Conservation (phyloP, 192 early-diverging fungal genomes). For the Coemansia sp. region DNA sequence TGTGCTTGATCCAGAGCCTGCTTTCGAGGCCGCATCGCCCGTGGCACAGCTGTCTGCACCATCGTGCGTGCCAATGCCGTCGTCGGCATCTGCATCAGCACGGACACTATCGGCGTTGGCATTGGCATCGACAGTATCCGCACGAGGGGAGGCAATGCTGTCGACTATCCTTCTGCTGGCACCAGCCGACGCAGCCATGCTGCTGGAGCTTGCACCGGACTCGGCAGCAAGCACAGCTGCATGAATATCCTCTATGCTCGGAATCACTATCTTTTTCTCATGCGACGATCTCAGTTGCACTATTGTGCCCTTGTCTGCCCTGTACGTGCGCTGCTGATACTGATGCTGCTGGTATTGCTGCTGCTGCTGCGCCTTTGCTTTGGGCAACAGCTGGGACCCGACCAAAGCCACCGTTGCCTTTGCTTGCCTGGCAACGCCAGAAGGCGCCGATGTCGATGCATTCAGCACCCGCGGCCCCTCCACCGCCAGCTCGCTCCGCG, state of each 20-base stretch:
- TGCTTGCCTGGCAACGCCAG: background rate
- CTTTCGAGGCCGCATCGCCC: background rate
- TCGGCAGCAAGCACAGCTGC: constrained; percentile 22
- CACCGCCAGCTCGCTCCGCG: constrained; percentile 48
- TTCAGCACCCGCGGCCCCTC: constrained; percentile 31
- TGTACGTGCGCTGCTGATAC: constrained; percentile 40
- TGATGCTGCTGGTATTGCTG: constrained; percentile 6
- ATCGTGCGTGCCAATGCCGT: constrained; percentile 6
- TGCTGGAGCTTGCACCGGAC: background rate
- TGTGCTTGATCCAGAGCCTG: constrained; percentile 5
- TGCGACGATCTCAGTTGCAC: constrained; percentile 53
- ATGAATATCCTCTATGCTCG: constrained; percentile 37
- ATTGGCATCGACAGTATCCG: background rate
- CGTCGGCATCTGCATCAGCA: constrained; percentile 12
- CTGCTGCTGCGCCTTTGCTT: background rate
- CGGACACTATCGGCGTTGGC: background rate
- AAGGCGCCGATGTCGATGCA: background rate
- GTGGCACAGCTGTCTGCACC: background rate
- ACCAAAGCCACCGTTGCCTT: constrained; percentile 5
- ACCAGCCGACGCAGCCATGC: background rate
- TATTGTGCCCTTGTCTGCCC: constrained; percentile 53
- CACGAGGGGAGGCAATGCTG: background rate
- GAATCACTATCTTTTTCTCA: constrained; percentile 36
- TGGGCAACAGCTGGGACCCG: constrained; percentile 11
- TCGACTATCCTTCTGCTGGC: background rate